Conservation (phyloP, 352 stramenopile genomes). For the Globisporangium splendens region DNA sequence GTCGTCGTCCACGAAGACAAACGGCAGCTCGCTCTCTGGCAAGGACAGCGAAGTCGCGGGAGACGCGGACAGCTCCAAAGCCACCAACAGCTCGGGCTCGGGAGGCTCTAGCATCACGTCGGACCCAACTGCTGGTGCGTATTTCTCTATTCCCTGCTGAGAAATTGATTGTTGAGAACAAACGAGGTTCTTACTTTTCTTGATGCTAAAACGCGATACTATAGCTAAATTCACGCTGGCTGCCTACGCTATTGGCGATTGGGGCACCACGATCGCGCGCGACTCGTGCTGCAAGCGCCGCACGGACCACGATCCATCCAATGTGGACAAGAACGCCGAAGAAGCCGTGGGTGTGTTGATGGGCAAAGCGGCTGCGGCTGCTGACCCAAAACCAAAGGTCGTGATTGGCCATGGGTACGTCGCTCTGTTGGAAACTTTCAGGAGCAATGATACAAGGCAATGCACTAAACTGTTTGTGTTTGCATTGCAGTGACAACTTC, state of each 20-base stretch:
- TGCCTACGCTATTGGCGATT: conserved; percentile 73
- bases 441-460: too few relatives aligned
- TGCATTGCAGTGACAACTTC: conserved; percentile 39
- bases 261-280: conserved; percentile 52
- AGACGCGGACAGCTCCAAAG: too few relatives aligned
- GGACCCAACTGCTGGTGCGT: conserved; percentile 41
- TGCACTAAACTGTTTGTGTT: too few relatives aligned
- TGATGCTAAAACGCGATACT: too few relatives aligned
- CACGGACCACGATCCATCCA: conserved; percentile 40
- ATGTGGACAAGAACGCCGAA: conserved; percentile 62
- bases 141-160: not conserved
- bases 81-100: too few relatives aligned
- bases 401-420: conserved; percentile 47
- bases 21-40: too few relatives aligned
- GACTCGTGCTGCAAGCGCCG: conserved; percentile 75
- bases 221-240: conserved; percentile 45
- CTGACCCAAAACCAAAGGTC: conserved; percentile 42
- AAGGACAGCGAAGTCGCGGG: too few relatives aligned
- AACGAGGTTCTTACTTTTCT: too few relatives aligned
- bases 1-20: not conserved
- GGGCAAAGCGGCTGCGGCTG: conserved; percentile 38
- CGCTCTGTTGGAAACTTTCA: too few relatives aligned
- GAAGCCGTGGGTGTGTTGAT: conserved; percentile 64
- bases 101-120: conserved; percentile 25
- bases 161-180: not conserved